Percentiles rank a stretch among this genome's conserved stretches.
These are phyloP conservation scores for Penicillium longicatenatum DNA, from an alignment of 495 filamentous ascomycete species.

Conservation along the genomic window DNA sequence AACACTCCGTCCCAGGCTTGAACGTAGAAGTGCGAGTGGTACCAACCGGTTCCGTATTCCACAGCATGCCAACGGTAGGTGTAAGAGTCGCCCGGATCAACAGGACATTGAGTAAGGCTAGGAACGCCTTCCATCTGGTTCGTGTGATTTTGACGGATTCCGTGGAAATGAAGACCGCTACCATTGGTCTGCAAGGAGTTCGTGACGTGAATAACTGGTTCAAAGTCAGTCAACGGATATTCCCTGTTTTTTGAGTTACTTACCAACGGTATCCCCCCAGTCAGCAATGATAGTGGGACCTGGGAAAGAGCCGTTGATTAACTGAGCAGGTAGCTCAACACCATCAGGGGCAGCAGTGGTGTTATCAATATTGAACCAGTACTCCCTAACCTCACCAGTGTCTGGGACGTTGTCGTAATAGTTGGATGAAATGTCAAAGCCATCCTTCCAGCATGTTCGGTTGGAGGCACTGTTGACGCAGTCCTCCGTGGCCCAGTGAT, in stretches of 20 bases:
- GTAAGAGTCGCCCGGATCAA: conserved; percentile 60
- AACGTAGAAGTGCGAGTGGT: conserved; percentile 71
- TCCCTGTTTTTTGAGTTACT: background rate
- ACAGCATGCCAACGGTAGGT: conserved; percentile 75
- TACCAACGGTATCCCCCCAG: conserved; percentile 57
- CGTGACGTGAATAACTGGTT: conserved; percentile 65
- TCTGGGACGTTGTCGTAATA: conserved; percentile 45
- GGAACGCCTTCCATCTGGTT: conserved; percentile 63
- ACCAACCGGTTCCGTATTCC: conserved; percentile 78
- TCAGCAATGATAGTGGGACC: conserved; percentile 60
- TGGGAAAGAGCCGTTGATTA: conserved; percentile 73
- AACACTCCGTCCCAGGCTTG: conserved; percentile 53
- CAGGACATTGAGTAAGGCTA: conserved; percentile 68
- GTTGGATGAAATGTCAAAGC: conserved; percentile 37
- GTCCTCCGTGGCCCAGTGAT: background rate
- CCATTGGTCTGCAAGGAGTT: conserved; percentile 70
- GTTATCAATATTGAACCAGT: conserved; percentile 33
- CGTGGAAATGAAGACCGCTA: conserved; percentile 55
- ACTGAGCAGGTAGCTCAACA: conserved; percentile 71
- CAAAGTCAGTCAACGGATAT: conserved; percentile 18
- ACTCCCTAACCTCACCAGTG: conserved; percentile 36
- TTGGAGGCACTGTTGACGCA: conserved; percentile 14
- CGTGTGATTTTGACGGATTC: conserved; percentile 51
- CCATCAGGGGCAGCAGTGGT: conserved; percentile 76
- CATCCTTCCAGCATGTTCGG: conserved; percentile 17